Conservation (phyloP, 2,329 filamentous ascomycete genomes). For the Nothopassalora personata region DNA sequence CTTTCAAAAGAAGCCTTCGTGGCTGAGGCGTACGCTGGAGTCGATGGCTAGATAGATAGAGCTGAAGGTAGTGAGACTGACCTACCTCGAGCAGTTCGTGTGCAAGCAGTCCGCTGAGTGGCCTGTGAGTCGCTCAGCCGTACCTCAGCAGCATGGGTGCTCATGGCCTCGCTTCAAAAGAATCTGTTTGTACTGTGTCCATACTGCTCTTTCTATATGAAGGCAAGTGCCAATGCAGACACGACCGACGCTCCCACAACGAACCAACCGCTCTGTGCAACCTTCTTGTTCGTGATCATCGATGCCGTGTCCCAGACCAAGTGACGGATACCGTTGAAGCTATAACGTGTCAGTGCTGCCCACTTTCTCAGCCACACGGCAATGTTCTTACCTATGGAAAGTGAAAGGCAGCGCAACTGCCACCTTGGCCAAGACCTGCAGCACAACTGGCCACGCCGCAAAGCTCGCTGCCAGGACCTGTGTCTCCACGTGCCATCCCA, state of each 20-base stretch:
- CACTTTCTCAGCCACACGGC: neutral
- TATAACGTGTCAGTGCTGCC: constrained; percentile 8
- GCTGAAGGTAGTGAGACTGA: no score
- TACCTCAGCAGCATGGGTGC: neutral
- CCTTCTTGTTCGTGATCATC: constrained; percentile 58
- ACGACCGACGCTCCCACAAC: constrained; percentile 54
- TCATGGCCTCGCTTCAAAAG: neutral
- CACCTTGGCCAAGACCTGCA: constrained; percentile 57
- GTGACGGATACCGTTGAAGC: constrained; percentile 65
- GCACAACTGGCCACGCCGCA: constrained; percentile 54
- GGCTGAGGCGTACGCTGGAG: no score
- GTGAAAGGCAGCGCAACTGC: constrained; percentile 59
- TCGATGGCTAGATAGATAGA: no score
- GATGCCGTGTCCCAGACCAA: constrained; percentile 63
- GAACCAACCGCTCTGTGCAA: constrained; percentile 61
- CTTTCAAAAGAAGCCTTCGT: no score
- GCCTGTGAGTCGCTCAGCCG: no score
- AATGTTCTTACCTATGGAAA: constrained; percentile 48
- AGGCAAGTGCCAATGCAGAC: constrained; percentile 45
- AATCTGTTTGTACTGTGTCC: neutral
- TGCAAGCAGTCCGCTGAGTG: no score
- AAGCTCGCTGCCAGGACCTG: constrained; percentile 60
- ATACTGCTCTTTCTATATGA: constrained; percentile 23
- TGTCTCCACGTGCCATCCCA: constrained; percentile 66
- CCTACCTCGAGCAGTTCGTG: no score